These are phyloP conservation scores for Toxoplasma gondii DNA, from an alignment of 169 alveolate species.

Conservation along the genomic window DNA sequence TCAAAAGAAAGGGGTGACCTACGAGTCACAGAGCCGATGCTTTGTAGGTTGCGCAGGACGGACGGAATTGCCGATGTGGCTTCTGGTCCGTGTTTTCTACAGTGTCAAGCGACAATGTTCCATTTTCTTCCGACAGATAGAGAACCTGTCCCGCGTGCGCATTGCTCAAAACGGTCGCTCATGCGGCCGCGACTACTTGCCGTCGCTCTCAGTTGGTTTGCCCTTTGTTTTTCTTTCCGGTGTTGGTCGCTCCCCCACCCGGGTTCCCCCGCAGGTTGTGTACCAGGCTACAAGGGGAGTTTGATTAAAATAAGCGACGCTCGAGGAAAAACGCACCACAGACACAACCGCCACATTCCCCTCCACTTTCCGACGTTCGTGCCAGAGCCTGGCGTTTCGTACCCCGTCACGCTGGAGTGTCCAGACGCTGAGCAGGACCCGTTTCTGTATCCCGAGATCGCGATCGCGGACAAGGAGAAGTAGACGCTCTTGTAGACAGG, in stretches of 20 bases:
- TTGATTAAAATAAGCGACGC: conserved; percentile 86
- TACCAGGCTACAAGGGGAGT: conserved; percentile 80
- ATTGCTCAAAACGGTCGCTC: too few species aligned
- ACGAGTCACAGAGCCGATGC: too few species aligned
- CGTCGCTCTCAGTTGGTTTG: not conserved
- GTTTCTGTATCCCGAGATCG: conserved; percentile 76
- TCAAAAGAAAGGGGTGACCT: too few species aligned
- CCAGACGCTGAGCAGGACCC: conserved; percentile 75
- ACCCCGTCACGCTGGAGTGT: conserved; percentile 73
- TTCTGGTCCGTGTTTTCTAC: too few species aligned
- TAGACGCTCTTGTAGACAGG: not conserved
- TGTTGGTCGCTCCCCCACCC: not conserved
- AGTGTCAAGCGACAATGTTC: too few species aligned
- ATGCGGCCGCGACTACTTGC: too few species aligned
- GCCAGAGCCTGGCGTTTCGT: conserved; percentile 69
- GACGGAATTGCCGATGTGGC: too few species aligned
- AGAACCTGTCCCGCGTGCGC: too few species aligned
- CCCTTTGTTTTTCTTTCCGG: not conserved
- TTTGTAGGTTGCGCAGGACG: too few species aligned
- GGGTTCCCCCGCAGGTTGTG: conserved; percentile 40
- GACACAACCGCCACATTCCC: conserved; percentile 71
- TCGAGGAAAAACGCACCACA: conserved; percentile 81
- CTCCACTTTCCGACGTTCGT: conserved; percentile 83
- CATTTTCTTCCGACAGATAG: too few species aligned
- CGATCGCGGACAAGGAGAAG: conserved; percentile 72